These are phyloP conservation scores for Tulasnella sp. DNA, from an alignment of 768 basidiomycete species.

Conservation along the genomic window DNA sequence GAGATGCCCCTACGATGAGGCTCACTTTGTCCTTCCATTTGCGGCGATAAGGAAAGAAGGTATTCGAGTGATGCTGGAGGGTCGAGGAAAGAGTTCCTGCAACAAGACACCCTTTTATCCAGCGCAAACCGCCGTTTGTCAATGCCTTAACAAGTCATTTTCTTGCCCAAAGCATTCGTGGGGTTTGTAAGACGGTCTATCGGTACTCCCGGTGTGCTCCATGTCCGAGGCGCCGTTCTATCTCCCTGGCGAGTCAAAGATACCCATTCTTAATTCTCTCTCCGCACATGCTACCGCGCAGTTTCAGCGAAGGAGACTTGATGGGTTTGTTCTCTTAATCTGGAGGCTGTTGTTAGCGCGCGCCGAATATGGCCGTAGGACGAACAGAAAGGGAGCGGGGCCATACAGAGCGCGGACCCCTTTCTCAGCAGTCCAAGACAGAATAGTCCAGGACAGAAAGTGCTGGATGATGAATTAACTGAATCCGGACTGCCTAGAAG, in stretches of 20 bases:
- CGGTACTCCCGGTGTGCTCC: background rate
- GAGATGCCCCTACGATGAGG: too few relatives aligned
- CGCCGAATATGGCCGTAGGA: background rate
- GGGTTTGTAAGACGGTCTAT: background rate
- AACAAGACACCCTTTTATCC: background rate
- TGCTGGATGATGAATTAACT: background rate
- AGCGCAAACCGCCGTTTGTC: background rate
- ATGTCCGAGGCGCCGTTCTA: background rate
- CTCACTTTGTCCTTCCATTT: background rate
- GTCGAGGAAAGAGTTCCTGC: background rate
- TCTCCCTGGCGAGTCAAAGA: background rate
- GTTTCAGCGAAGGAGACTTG: background rate
- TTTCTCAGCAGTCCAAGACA: too few relatives aligned
- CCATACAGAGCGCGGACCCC: background rate
- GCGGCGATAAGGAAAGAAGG: background rate
- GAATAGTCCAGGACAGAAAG: too few relatives aligned
- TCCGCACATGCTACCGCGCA: background rate
- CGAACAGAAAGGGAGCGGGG: background rate
- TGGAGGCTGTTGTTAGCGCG: background rate
- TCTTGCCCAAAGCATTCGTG: background rate
- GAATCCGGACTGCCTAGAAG: background rate
- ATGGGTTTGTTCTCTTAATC: background rate
- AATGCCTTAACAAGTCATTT: background rate
- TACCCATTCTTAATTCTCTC: background rate
- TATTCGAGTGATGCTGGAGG: background rate